Base-by-base conservation (phyloP, 108 stramenopile species). In the Conticribra weissflogii region DNA sequence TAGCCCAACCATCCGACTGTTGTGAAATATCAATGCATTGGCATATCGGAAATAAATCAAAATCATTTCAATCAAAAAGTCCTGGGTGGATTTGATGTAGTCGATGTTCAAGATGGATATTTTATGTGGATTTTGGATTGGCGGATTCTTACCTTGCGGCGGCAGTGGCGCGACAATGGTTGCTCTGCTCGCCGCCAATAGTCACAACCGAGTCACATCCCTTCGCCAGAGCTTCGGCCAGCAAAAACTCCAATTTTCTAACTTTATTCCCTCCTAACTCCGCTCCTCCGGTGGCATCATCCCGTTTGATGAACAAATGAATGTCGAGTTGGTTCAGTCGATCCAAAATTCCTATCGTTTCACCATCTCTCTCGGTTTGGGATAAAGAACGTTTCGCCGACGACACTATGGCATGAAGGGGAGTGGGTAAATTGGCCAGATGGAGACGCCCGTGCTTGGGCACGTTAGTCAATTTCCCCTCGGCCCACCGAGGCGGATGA, bases 101-200 rank as follows among this genome's bases (percentile, higher is more conserved):
- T n/a, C n/a, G n/a, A n/a, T n/a, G n/a, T n/a, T n/a, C n/a, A n/a
- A n/a, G n/a, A n/a, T n/a, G n/a, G n/a, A n/a, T n/a, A n/a, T n/a
- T n/a, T n/a, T n/a, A n/a, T n/a, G n/a, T n/a, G n/a, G n/a, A n/a
- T n/a, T n/a, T n/a, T n/a, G n/a, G n/a, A n/a, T n/a, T 34, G 31
- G n/a, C 23, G 25, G 31, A 9, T 18, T 18, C 66, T 21, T 18
- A 71, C 71, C 71, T 63, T 28, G 93, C 96, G 22, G 87, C 81
- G 3, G 93, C 93, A 14, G 96, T 96, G 21, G 93, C 93, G 0
- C 96, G 84, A 79, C 93, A 94, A 68, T 96, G 96, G 83, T 96
- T 96, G 63, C 79, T 81, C 79, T 96, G 96, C 54, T 86, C 88
- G 2, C 93, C 96, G n/a, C 96, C 96, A 76, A 94, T 89, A 14